Percentiles rank a stretch among this genome's conserved stretches.
Conservation (phyloP, 108 stramenopile genomes). For the Stephanodiscus minutulus region DNA sequence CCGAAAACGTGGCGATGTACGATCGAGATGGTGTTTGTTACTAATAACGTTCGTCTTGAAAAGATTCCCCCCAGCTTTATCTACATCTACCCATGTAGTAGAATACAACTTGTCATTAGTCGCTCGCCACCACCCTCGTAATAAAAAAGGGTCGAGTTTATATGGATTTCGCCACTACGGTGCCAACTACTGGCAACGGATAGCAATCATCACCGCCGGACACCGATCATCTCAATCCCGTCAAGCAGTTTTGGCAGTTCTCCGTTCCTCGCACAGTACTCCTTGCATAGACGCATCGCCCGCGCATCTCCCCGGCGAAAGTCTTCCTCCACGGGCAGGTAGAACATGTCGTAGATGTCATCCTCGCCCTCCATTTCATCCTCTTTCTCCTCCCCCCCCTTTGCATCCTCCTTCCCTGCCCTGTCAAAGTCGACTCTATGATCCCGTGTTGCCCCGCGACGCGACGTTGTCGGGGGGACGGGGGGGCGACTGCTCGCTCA, state of each 20-base stretch:
- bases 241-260: neutral
- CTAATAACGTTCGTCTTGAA: slow-evolving; percentile 1
- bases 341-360: slow-evolving; percentile 14
- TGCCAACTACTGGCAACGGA: no score
- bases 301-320: neutral
- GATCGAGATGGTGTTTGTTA: slow-evolving; percentile 33
- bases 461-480: no score
- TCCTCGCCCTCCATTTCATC: neutral
- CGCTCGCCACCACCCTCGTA: no score
- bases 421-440: no score
- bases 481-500: no score
- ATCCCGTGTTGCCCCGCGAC: no score
- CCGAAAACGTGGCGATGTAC: slow-evolving; percentile 20
- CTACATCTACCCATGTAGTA: no score
- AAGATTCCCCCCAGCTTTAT: no score
- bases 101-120: no score
- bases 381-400: no score
- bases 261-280: neutral
- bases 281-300: slow-evolving; percentile 1
- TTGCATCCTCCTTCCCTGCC: neutral
- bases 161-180: no score
- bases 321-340: neutral
- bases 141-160: no score
- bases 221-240: slow-evolving; percentile 4
- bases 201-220: neutral